These are phyloP conservation scores for Fusarium verrucosum DNA, from an alignment of 2,329 filamentous ascomycete species.

Conservation along the genomic window DNA sequence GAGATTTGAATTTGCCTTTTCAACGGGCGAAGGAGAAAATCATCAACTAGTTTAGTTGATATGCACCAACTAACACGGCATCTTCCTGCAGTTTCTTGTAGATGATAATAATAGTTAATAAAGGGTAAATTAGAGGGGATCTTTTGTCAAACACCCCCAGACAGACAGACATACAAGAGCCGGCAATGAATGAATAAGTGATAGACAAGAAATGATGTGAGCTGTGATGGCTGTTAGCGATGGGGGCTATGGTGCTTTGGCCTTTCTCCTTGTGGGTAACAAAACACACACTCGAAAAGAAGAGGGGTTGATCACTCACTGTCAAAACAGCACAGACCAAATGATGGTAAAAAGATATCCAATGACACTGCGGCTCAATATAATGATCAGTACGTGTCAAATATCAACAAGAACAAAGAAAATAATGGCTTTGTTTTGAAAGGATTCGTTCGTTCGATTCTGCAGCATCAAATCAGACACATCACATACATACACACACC, in stretches of 20 bases:
- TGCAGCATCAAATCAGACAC: conserved; percentile 10
- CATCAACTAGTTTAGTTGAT: conserved; percentile 2
- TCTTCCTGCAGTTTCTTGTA: conserved; percentile 21
- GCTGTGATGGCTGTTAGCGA: conserved; percentile 3
- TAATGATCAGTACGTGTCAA: neutral
- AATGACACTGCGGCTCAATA: neutral
- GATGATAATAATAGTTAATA: conserved; percentile 6
- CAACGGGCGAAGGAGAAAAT: conserved; percentile 10
- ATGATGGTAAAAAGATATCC: neutral
- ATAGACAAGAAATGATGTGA: neutral
- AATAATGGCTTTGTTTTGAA: conserved; percentile 1
- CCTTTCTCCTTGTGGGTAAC: conserved; percentile 11
- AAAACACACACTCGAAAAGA: conserved; percentile 1
- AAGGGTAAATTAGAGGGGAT: conserved; percentile 11
- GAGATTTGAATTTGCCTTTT: neutral
- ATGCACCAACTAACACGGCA: conserved; percentile 4
- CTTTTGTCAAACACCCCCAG: conserved; percentile 12
- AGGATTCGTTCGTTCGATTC: too few relatives aligned
- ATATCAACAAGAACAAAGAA: neutral
- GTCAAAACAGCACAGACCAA: conserved; percentile 1
- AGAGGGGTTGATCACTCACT: neutral
- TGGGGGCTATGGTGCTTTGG: conserved; percentile 28
- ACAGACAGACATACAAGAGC: conserved; percentile 11
- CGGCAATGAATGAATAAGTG: neutral
- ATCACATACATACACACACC: conserved; percentile 12